These are phyloP conservation scores for Backusella sp. DNA, from an alignment of 192 early-diverging fungal species.

Conservation along the genomic window DNA sequence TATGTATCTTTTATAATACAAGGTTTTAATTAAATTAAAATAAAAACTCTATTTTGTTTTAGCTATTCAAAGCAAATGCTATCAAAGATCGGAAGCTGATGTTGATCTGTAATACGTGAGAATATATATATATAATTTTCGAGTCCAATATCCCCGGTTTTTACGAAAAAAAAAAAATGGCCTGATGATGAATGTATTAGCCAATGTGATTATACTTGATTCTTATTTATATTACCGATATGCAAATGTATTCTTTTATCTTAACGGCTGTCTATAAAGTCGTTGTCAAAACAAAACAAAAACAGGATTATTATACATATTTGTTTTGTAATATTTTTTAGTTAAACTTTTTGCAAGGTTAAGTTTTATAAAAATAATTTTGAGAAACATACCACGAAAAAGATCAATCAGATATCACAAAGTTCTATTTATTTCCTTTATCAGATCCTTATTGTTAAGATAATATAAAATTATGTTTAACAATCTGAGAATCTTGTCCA, in stretches of 20 bases:
- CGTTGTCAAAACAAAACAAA: not conserved
- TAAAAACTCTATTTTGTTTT: not conserved
- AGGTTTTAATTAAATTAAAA: not conserved
- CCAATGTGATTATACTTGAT: not conserved
- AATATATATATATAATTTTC: not conserved
- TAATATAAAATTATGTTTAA: not conserved
- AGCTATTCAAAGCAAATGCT: not conserved
- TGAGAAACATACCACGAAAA: not conserved
- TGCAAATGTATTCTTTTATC: not conserved
- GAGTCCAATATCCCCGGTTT: not conserved
- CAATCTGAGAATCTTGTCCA: not conserved
- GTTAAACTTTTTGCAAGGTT: not conserved
- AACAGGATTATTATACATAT: not conserved
- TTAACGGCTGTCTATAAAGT: not conserved
- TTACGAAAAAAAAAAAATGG: not conserved
- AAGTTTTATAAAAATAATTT: not conserved
- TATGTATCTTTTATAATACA: not conserved
- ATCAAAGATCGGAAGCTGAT: not conserved
- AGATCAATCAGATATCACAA: conserved; percentile 2
- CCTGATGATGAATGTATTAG: not conserved
- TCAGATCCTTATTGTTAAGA: not conserved
- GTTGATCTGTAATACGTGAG: not conserved
- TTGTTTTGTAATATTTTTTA: not conserved
- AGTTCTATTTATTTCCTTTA: not conserved
- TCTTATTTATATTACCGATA: not conserved